Conservation (phyloP, 225 moss, liverwort and hornwort genomes). For the Antitrichia curtipendula region DNA sequence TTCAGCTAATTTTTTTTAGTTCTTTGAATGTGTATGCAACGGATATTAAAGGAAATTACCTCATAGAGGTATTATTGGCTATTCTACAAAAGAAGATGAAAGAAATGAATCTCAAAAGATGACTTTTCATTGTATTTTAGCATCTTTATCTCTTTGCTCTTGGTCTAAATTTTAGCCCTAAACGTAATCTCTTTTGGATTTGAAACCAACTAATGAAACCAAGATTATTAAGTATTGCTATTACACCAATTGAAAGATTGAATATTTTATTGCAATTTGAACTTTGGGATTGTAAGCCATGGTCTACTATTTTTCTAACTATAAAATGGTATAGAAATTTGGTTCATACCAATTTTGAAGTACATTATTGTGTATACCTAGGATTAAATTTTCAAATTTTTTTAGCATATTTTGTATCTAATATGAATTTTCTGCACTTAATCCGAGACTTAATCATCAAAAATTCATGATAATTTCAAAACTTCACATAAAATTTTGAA, state of each 20-base stretch:
- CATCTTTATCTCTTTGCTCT: background rate
- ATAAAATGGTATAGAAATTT: background rate
- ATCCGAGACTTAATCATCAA: no score
- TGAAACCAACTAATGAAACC: background rate
- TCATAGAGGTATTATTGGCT: background rate
- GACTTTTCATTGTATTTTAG: background rate
- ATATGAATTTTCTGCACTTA: background rate
- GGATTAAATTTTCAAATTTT: background rate
- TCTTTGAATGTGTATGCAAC: background rate
- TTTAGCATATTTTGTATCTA: background rate
- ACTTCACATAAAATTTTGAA: background rate
- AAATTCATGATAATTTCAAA: background rate
- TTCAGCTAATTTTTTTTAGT: background rate
- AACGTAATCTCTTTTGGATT: background rate
- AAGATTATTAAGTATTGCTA: background rate
- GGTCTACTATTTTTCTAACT: background rate
- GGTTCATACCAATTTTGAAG: background rate
- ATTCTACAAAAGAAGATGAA: background rate
- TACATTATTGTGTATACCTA: background rate
- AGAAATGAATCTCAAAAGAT: background rate
- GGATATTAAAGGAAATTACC: fast-evolving
- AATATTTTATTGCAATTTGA: background rate
- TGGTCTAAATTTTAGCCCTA: background rate
- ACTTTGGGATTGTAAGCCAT: background rate
- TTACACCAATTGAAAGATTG: background rate